Evolutionary conservation across 345 rosid genomes (phyloP), one percentile per base, ranked within the genome.

Genomic region (Mangifera indica): DNA sequence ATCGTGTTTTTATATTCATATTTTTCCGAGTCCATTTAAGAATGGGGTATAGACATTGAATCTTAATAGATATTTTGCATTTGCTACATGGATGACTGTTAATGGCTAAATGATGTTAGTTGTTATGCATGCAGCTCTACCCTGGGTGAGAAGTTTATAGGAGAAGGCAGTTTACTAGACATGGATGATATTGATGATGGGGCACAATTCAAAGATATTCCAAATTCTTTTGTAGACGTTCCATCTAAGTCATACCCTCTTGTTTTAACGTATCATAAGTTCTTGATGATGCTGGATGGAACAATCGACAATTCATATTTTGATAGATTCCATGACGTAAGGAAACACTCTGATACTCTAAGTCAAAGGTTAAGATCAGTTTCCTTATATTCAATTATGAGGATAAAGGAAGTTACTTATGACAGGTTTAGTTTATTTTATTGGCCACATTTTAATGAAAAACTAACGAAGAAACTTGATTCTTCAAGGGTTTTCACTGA

Each of bases 251-350:
- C 71, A 7, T 88, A 67, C 68, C 92, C 90, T 21, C 86, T 88
- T 26, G 74, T 84, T 11, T 77, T 88, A 56, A 84, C 92, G 37
- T 86, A 86, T 55, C 72, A 60, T 3, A 88, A 83, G 72, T 83
- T 88, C 63, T 51, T 88, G 73, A 80, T 81, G 80, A 86, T 86
- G 90, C 86, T 88, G 53, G 90, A 88, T 67, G 85, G 79, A 46
- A 78, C 87, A 2, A 21, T 86, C 13, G 90, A 86, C 3, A 78
- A 53, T 49, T 83, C 90, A 1, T 86, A 72, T 67, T 84, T 88
- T 46, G 73, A 79, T 26, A 81, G 81, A 64, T 88, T 86, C 54
- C 74, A 70, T 9, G 81, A 83, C 56, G 60, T 60, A 29, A 75
- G 81, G 71, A 82, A 74, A 17, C 18, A 73, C 10, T 65, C 56